Evolutionary conservation across 345 rosid genomes (phyloP).

Genomic region (Lepidium sativum): DNA sequence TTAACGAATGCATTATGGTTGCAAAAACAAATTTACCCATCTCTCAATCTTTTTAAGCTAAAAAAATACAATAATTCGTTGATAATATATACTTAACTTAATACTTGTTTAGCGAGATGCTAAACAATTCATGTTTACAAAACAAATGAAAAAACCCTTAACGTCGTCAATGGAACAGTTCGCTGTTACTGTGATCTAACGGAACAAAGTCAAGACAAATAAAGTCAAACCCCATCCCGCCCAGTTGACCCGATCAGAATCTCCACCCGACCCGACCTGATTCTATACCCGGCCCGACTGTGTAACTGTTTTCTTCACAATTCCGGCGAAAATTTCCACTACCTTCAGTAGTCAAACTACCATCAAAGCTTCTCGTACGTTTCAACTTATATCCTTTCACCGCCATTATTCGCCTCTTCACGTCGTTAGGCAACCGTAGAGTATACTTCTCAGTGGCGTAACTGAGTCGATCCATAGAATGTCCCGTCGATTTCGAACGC

Average conservation of each 20-base stretch:
- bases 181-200: too few species aligned
- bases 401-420: conserved; percentile 22
- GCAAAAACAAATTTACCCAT: too few species aligned
- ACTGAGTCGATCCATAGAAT: conserved; percentile 31
- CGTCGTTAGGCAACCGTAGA: conserved; percentile 46
- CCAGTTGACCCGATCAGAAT: conserved; percentile 7
- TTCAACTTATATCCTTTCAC: conserved; percentile 27
- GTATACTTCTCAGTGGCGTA: conserved; percentile 34
- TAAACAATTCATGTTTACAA: too few species aligned
- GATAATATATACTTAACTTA: too few species aligned
- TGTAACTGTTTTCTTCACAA: conserved; percentile 3
- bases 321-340: background rate
- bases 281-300: conserved; percentile 1
- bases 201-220: too few species aligned
- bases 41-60: too few species aligned
- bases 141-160: too few species aligned
- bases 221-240: conserved; percentile 16
- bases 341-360: conserved; percentile 19
- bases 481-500: conserved; percentile 52
- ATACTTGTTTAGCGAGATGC: too few species aligned
- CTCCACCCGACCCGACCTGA: conserved; percentile 4
- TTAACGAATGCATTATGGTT: too few species aligned
- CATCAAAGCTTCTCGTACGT: conserved; percentile 37
- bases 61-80: too few species aligned
- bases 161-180: too few species aligned